A percentile compares a stretch with the other conserved stretches of the same genome.
phyloP scores from a whole-genome alignment of 371 early-diverging fungal species.

The Circinella umbellata region DNA sequence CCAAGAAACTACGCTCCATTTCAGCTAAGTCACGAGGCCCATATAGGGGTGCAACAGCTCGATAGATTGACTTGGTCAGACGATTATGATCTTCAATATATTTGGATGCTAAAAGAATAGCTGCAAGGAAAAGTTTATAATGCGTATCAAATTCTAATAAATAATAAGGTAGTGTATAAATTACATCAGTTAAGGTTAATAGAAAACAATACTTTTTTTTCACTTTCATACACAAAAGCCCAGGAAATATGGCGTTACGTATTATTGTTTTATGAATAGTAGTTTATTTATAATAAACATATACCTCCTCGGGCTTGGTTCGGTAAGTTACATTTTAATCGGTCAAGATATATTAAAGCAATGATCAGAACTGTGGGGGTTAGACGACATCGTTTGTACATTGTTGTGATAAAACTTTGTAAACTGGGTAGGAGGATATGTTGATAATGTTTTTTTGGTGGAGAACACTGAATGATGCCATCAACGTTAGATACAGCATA shows the following conservation, averaged over 20 bases:
- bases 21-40: constrained; percentile 59
- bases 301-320: constrained; percentile 61
- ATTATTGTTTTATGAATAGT: no score
- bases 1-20: constrained; percentile 51
- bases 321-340: constrained; percentile 63
- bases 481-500: constrained; percentile 37
- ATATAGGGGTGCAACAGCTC: constrained; percentile 50
- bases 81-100: constrained; percentile 61
- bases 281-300: background rate
- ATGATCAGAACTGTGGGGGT: constrained; percentile 56
- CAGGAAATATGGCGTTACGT: no score
- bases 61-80: constrained; percentile 32
- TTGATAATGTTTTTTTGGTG: constrained; percentile 33
- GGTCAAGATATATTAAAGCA: constrained; percentile 70
- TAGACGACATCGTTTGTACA: constrained; percentile 37
- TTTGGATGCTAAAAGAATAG: constrained; percentile 72
- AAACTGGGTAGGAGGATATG: constrained; percentile 41
- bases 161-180: background rate
- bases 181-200: background rate
- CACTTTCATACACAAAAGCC: no score
- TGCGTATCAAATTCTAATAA: constrained; percentile 68
- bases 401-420: constrained; percentile 33
- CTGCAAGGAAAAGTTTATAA: constrained; percentile 72
- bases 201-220: no score
- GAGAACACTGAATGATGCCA: constrained; percentile 38